These are phyloP conservation scores for Teunomyces funiuensis DNA, from an alignment of 805 yeast genomes.

Conservation along the genomic window DNA sequence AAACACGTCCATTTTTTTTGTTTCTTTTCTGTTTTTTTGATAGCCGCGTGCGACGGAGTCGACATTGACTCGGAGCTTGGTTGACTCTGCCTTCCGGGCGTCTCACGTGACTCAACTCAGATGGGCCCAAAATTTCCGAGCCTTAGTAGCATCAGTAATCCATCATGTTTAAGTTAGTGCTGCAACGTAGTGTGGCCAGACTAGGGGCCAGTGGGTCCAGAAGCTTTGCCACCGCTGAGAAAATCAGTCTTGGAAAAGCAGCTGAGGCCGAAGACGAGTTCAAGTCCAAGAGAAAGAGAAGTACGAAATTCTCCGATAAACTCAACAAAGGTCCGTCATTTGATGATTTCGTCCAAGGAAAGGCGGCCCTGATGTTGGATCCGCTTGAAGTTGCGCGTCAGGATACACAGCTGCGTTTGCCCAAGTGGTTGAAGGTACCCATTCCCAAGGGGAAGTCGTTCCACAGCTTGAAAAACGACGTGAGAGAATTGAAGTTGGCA, in stretches of 20 bases:
- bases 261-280: background rate
- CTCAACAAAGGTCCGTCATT: slow-evolving; percentile 87
- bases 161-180: slow-evolving; percentile 1
- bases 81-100: background rate
- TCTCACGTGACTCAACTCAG: background rate
- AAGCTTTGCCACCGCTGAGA: slow-evolving; percentile 10
- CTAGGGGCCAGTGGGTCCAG: slow-evolving; percentile 1
- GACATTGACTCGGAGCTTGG: background rate
- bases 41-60: background rate
- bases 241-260: background rate
- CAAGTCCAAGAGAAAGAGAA: slow-evolving; percentile 34
- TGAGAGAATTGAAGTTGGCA: slow-evolving; percentile 82
- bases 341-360: slow-evolving; percentile 84
- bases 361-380: slow-evolving; percentile 70
- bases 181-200: slow-evolving; percentile 1
- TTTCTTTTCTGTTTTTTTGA: no score
- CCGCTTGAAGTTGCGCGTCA: slow-evolving; percentile 75
- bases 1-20: no score
- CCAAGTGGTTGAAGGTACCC: slow-evolving; percentile 92
- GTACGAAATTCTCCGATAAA: slow-evolving; percentile 60
- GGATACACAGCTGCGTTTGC: slow-evolving; percentile 71
- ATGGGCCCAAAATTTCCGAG: slow-evolving; percentile 2
- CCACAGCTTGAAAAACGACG: slow-evolving; percentile 78
- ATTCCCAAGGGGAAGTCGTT: slow-evolving; percentile 93
- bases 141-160: background rate